Percentiles rank a stretch among this genome's conserved stretches.
Evolutionary conservation across 2,329 filamentous ascomycete genomes (phyloP).

Genomic region (Apiospora pterosperma): DNA sequence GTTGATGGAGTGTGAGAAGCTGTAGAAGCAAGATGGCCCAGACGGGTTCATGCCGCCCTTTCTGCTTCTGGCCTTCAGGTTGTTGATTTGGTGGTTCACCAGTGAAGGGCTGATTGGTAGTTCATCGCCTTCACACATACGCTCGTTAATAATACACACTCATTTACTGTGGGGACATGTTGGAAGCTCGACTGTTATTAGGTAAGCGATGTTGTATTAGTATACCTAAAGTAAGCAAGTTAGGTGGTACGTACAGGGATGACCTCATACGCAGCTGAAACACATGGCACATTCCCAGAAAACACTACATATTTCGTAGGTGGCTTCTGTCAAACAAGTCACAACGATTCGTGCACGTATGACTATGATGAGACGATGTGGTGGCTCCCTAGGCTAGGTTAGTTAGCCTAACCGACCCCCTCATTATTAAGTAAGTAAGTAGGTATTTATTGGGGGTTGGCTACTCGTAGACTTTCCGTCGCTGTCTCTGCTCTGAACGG

Average conservation of each 20-base stretch:
- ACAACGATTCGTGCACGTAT: no score
- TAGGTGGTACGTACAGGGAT: neutral
- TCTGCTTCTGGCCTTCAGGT: neutral
- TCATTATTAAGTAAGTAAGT: no score
- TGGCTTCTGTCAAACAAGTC: no score
- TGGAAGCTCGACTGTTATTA: neutral
- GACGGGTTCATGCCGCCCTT: neutral
- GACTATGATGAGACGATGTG: no score
- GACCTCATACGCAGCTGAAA: conserved; percentile 9
- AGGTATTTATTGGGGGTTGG: neutral
- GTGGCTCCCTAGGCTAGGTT: no score
- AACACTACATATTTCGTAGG: no score
- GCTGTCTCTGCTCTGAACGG: neutral
- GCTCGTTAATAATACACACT: conserved; percentile 24
- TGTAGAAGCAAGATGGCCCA: neutral
- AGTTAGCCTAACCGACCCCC: no score
- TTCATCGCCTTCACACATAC: neutral
- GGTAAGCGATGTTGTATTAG: no score
- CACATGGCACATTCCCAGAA: neutral
- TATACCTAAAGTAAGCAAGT: no score
- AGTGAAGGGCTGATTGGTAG: neutral
- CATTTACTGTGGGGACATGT: conserved; percentile 11
- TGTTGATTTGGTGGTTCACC: neutral
- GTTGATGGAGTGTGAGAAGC: neutral
- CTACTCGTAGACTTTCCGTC: neutral